Base-by-base conservation (phyloP, 2,329 filamentous ascomycete genomes). In the Neofusicoccum sp. region DNA sequence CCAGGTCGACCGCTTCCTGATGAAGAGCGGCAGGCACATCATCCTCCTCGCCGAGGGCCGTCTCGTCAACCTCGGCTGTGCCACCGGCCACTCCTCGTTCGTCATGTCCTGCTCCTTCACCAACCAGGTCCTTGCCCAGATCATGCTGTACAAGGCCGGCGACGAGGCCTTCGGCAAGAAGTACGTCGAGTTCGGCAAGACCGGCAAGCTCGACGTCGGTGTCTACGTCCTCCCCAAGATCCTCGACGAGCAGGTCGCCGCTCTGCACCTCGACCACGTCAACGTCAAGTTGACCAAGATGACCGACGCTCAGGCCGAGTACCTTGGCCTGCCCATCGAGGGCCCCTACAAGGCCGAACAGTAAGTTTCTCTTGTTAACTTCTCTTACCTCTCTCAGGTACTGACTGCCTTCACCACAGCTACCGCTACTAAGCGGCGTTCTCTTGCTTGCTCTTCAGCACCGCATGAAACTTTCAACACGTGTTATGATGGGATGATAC, bases 51-150 rank as follows among this genome's bases (percentile, higher is more conserved):
- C 95, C 66, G 95, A 98, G 85, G 95, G 95, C 71, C 93, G 95
- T 84, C 90, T 99, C 68, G 95, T 99, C 83, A 99, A 99, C 89
- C 86, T 99, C 71, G 95, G 95, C 80, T 99, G 95, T 81, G 95
- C 95, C 76, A 99, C 95, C 67, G 95, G 95, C 70, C 95, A 99
- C 89, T 96, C 93, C 70, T 98, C 93, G 58, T 99, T 99, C 81
- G 95, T 99, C 85, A 98, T 99, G 95, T 97, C 93, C 72, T 99
- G 95, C 89, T 98, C 93, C 67, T 99, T 99, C 89, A 96, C 93
- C 86, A 99, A 99, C 89, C 95, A 99, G 86, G 95, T 98, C 73
- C 91, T 99, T 78, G 95, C 95, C 69, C 95, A 99, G 85, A 98
- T 99, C 83, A 89, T 96, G 84, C 84, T 99, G 74, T 99, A 81